Evolutionary conservation across 2,329 filamentous ascomycete species (phyloP), one percentile per base, ranked within the genome.

Genomic region (Waltergamsia citrina): DNA sequence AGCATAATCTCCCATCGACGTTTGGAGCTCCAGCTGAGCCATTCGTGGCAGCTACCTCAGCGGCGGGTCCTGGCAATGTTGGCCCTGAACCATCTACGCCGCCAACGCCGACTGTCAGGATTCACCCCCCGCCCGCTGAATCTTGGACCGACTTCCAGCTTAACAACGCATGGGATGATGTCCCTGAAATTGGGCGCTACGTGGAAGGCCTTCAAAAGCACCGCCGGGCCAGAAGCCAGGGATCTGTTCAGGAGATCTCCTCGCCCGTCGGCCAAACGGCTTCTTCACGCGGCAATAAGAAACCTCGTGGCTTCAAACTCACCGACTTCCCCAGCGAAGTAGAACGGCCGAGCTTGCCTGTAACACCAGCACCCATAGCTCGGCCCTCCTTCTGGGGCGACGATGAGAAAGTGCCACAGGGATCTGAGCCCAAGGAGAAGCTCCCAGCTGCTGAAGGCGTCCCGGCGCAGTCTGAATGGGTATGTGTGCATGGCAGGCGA

Each of bases 151-250:
- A 69, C 30, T 94, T 82, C 53, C 67, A 75, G n/a, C 72, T 78
- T 30, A 74, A 68, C 33, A 98, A 96, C 56, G 88, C 86, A 12
- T 98, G 92, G 92, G 92, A 98, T 49, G 84, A 85, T 34, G 74
- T 93, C 34, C 84, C 85, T 10, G 82, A 85, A 43, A 98, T 98
- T 47, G 79, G 85, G 48, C 74, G 75, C 42, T 98, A 95, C 52
- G 84, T 96, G 35, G 83, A 85, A 42, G 71, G 75, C 34, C 65
- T 94, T 36, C 78, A 82, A 46, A 77, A 79, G 53, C 69, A 74
- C 14, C 61, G 58, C 32, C 60, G 63, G 29, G 46, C 41, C 17
- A 56, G 51, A 39, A 59, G 53, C 40, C 52, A 49, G 41, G 46
- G 37, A 7, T 29, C 30, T 4, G 18, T 10, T 23, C 39, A 27